Evolutionary conservation across 108 stramenopile genomes (phyloP).

Genomic region (Asterionellopsis glacialis): DNA sequence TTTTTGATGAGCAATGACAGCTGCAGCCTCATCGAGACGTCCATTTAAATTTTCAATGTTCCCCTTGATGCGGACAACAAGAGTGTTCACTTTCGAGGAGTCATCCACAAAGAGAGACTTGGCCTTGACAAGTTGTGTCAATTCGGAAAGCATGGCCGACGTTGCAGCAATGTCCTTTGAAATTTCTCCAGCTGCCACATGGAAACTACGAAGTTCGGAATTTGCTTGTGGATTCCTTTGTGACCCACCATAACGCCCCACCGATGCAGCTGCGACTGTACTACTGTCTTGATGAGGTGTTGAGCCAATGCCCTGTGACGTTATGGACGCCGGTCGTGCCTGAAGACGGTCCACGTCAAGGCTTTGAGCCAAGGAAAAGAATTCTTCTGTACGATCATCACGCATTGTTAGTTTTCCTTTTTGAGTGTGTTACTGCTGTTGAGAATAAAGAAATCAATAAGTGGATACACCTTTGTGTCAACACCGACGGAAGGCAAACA

Average conservation of each 20-base stretch:
- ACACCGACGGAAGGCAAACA: too few relatives aligned
- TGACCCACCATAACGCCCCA: conserved; percentile 3
- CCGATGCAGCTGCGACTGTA: background rate
- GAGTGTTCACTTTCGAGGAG: conserved; percentile 53
- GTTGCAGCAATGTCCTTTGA: conserved; percentile 72
- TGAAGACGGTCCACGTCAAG: conserved; percentile 22
- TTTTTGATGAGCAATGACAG: conserved; percentile 55
- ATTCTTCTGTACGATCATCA: conserved; percentile 69
- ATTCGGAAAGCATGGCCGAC: conserved; percentile 56
- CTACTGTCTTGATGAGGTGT: background rate
- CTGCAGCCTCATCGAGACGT: conserved; percentile 61
- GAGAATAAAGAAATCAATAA: too few relatives aligned
- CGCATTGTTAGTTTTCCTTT: conserved; percentile 30
- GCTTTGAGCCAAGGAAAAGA: conserved; percentile 58
- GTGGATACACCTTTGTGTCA: too few relatives aligned
- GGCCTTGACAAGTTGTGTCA: conserved; percentile 61
- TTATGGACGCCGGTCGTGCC: conserved; percentile 3
- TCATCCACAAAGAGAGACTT: conserved; percentile 70
- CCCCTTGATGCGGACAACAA: conserved; percentile 73
- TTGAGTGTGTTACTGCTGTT: too few relatives aligned
- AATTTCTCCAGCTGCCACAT: conserved; percentile 67
- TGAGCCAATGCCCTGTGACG: background rate
- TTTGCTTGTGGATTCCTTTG: conserved; percentile 15
- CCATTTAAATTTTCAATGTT: conserved; percentile 73
- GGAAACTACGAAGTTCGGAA: conserved; percentile 63